These are phyloP conservation scores for Fusarium stilboides DNA, from an alignment of 2,329 filamentous ascomycete species.

Conservation along the genomic window DNA sequence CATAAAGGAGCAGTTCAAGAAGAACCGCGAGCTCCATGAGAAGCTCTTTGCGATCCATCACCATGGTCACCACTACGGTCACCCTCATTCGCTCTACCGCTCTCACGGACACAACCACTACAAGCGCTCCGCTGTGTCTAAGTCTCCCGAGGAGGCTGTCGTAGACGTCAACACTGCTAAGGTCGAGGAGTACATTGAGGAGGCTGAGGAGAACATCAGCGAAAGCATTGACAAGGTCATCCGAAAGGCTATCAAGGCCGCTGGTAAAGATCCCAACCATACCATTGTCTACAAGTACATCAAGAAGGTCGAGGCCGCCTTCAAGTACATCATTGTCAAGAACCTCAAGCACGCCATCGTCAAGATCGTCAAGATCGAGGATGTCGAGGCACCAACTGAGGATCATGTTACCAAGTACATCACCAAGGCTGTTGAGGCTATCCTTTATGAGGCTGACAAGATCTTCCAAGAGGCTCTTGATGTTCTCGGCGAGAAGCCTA, in stretches of 20 bases:
- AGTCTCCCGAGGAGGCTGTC: neutral
- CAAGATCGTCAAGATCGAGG: conserved; percentile 13
- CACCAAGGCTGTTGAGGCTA: neutral
- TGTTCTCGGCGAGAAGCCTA: conserved; percentile 14
- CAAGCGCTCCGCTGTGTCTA: conserved; percentile 10
- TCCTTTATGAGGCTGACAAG: conserved; percentile 11
- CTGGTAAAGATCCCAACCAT: neutral
- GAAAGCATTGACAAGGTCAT: conserved; percentile 14
- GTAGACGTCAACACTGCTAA: conserved; percentile 21
- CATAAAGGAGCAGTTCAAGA: neutral
- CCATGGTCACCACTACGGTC: neutral
- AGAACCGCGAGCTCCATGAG: conserved; percentile 5
- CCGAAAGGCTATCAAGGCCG: conserved; percentile 3
- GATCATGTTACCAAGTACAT: conserved; percentile 6
- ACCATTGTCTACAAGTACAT: conserved; percentile 1
- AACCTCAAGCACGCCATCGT: conserved; percentile 16
- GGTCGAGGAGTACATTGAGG: conserved; percentile 17
- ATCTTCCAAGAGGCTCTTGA: conserved; percentile 17
- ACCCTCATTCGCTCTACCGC: neutral
- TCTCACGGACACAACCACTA: neutral
- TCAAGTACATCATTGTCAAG: conserved; percentile 17
- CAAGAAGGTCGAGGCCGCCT: conserved; percentile 20
- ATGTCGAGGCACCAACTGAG: conserved; percentile 8
- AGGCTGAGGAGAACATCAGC: conserved; percentile 17
- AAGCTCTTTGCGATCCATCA: conserved; percentile 4